A percentile compares a stretch with the other conserved stretches of the same genome.
phyloP scores from a whole-genome alignment of 306 rosid genomes.

The Inga oerstediana region DNA sequence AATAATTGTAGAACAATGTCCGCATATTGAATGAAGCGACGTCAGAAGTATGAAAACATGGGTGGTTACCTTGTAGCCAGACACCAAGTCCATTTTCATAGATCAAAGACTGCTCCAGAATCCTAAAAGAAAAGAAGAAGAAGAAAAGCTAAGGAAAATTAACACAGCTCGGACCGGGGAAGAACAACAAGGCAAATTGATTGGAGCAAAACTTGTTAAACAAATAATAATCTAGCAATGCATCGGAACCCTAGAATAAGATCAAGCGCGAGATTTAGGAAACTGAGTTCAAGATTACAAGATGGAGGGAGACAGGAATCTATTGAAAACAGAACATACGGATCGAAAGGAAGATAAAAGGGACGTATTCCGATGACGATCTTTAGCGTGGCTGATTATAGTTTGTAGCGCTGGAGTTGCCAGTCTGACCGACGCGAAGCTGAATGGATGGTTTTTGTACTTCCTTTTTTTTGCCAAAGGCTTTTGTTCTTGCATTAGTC shows the following conservation, averaged over 20 bases:
- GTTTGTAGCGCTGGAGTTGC: neutral
- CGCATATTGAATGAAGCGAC: neutral
- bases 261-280: neutral
- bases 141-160: neutral
- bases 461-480: no score
- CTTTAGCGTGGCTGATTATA: neutral
- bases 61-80: conserved; percentile 83
- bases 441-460: neutral
- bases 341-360: neutral
- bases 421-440: neutral
- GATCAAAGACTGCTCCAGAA: conserved; percentile 34
- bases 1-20: neutral
- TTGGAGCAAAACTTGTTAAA: neutral
- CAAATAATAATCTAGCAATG: neutral
- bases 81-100: conserved; percentile 84
- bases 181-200: conserved; percentile 6
- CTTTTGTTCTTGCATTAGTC: neutral
- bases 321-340: conserved; percentile 11
- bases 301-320: neutral
- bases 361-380: neutral
- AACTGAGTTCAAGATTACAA: neutral
- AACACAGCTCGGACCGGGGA: neutral
- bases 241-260: conserved; percentile 33
- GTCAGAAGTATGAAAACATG: neutral
- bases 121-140: conserved; percentile 23